phyloP scores from a whole-genome alignment of 768 basidiomycete species.

The Termitomyces sp. region DNA sequence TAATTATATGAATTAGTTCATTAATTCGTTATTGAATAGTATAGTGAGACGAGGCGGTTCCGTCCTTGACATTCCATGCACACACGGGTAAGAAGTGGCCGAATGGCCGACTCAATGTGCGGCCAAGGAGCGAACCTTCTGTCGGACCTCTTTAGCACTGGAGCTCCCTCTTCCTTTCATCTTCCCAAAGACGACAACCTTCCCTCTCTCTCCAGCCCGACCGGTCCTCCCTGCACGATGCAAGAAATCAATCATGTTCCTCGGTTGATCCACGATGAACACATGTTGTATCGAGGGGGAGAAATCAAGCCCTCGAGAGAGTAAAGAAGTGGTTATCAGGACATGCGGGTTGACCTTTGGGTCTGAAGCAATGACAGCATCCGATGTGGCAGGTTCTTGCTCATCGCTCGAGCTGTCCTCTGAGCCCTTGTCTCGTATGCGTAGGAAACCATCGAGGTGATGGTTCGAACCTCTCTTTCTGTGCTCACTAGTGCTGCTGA shows the following conservation, averaged over 20 bases:
- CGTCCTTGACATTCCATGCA: background rate
- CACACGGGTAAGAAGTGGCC: no score
- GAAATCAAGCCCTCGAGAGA: slow-evolving; percentile 90
- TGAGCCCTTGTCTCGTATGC: slow-evolving; percentile 14
- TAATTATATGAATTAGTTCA: background rate
- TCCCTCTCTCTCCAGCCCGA: slow-evolving; percentile 64
- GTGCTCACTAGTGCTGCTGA: slow-evolving; percentile 57
- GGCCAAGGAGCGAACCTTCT: slow-evolving; percentile 40
- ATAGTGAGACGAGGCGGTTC: background rate
- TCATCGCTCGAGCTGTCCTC: background rate
- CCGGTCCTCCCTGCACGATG: slow-evolving; percentile 87
- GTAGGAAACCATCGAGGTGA: slow-evolving; percentile 74
- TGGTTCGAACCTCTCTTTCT: slow-evolving; percentile 67
- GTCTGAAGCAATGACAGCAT: slow-evolving; percentile 17
- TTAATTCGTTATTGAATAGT: background rate
- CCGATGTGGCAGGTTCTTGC: slow-evolving; percentile 2
- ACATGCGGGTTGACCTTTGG: slow-evolving; percentile 49
- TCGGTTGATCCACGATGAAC: slow-evolving; percentile 82
- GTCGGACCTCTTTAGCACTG: slow-evolving; percentile 44
- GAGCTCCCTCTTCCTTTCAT: slow-evolving; percentile 57
- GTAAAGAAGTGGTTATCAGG: slow-evolving; percentile 84
- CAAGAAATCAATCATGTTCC: slow-evolving; percentile 88
- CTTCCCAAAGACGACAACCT: slow-evolving; percentile 76
- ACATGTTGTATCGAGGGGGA: slow-evolving; percentile 72
- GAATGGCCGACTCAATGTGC: slow-evolving; percentile 2